Percentiles rank a stretch among this genome's conserved stretches.
These are phyloP conservation scores for Sclerotinia minor DNA, from an alignment of 2,329 filamentous ascomycete genomes.

Conservation along the genomic window DNA sequence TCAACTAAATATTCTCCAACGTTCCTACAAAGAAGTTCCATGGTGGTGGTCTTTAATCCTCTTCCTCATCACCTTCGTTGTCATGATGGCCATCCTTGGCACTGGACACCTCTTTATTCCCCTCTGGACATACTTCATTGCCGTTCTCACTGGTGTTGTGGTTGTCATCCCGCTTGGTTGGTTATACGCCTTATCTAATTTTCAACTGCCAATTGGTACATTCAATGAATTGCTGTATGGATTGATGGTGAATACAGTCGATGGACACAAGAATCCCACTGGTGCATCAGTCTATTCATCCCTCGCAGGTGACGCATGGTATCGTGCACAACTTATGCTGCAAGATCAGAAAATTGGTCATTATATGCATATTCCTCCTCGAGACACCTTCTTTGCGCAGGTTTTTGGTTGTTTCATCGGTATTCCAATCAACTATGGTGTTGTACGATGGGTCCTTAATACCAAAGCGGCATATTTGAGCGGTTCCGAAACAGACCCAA, in stretches of 20 bases:
- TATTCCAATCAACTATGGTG: constrained; percentile 61
- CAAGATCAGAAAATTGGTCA: constrained; percentile 66
- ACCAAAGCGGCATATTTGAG: constrained; percentile 57
- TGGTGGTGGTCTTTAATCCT: constrained; percentile 57
- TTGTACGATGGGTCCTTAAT: constrained; percentile 60
- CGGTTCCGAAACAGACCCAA: constrained; percentile 52
- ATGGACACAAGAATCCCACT: constrained; percentile 55
- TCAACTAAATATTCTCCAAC: constrained; percentile 59
- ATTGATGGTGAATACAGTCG: constrained; percentile 56
- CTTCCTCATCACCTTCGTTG: constrained; percentile 51
- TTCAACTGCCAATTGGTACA: constrained; percentile 53
- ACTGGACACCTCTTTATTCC: constrained; percentile 58
- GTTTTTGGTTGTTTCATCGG: constrained; percentile 59
- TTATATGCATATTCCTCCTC: constrained; percentile 62
- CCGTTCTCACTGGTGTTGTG: constrained; percentile 54
- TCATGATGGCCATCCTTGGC: constrained; percentile 53
- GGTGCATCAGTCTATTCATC: constrained; percentile 59
- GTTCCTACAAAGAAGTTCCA: constrained; percentile 58
- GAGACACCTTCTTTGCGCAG: constrained; percentile 60
- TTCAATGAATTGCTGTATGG: constrained; percentile 62
- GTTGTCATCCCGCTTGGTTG: constrained; percentile 59
- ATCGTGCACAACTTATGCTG: constrained; percentile 57
- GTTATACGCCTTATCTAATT: constrained; percentile 61
- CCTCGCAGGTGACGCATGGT: constrained; percentile 63
- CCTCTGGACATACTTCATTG: constrained; percentile 60